Conservation (phyloP, 352 stramenopile species). For the Phytopythium mirpurense region DNA sequence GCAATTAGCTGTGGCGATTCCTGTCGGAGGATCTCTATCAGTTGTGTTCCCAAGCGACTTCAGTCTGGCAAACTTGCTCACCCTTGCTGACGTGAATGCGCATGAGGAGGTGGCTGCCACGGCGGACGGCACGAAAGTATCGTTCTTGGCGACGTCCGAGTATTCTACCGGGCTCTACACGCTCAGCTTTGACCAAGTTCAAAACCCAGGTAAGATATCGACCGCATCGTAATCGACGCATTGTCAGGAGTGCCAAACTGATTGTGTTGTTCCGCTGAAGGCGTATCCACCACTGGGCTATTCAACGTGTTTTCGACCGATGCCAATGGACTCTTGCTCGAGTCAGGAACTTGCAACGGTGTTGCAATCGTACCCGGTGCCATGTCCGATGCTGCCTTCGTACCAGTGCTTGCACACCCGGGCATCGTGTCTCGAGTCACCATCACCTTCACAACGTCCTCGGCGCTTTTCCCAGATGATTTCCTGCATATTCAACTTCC, state of each 20-base stretch:
- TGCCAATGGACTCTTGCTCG: conserved; percentile 22
- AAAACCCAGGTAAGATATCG: conserved; percentile 29
- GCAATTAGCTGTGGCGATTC: conserved; percentile 12
- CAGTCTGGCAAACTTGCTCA: conserved; percentile 1
- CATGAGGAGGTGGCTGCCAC: conserved; percentile 5
- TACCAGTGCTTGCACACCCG: conserved; percentile 27
- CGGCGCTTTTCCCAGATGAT: conserved; percentile 28
- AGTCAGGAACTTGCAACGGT: conserved; percentile 19
- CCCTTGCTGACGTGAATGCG: conserved; percentile 10
- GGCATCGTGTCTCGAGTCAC: conserved; percentile 36
- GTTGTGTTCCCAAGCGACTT: conserved; percentile 17
- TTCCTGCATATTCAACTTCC: conserved; percentile 35
- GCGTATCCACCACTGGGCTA: conserved; percentile 21
- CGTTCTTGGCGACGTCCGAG: conserved; percentile 9
- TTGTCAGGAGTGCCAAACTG: not conserved
- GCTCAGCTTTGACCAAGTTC: conserved; percentile 17
- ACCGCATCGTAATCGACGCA: not conserved
- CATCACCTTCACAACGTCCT: conserved; percentile 46
- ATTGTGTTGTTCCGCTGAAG: conserved; percentile 3
- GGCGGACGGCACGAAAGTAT: conserved; percentile 8
- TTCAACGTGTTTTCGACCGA: conserved; percentile 39
- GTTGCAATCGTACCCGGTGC: conserved; percentile 26
- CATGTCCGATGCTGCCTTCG: conserved; percentile 28
- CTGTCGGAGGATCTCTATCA: conserved; percentile 18
- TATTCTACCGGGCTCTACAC: conserved; percentile 14